These are phyloP conservation scores for Rhizophora apiculata DNA, from an alignment of 345 rosid genomes.

Conservation along the genomic window DNA sequence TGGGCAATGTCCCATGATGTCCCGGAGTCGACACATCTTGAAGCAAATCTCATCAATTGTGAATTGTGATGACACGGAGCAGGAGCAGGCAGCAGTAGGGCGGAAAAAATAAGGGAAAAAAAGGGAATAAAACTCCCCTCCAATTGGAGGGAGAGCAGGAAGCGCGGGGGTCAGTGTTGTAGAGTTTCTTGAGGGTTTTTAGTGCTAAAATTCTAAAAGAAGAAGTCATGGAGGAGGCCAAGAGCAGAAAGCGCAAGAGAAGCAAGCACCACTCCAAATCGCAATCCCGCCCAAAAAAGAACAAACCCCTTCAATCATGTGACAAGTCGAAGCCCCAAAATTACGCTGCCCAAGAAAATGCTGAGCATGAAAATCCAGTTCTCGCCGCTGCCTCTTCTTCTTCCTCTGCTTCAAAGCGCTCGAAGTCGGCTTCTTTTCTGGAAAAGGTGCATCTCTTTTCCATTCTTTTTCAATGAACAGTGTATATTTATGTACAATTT, in stretches of 20 bases:
- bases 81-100: too few relatives aligned
- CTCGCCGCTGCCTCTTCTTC: background rate
- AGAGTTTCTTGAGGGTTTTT: background rate
- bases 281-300: slow-evolving; percentile 12
- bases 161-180: background rate
- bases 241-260: slow-evolving; percentile 55
- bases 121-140: too few relatives aligned
- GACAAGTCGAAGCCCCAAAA: background rate
- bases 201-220: background rate
- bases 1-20: too few relatives aligned
- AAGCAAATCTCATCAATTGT: too few relatives aligned
- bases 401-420: slow-evolving; percentile 14
- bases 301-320: background rate
- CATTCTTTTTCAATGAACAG: background rate
- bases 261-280: slow-evolving; percentile 22
- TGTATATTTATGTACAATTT: background rate
- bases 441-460: slow-evolving; percentile 21
- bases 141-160: too few relatives aligned
- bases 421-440: slow-evolving; percentile 28
- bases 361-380: background rate
- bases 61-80: too few relatives aligned
- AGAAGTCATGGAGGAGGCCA: slow-evolving; percentile 38
- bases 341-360: too few relatives aligned
- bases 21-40: too few relatives aligned
- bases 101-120: too few relatives aligned